Evolutionary conservation across 768 basidiomycete genomes (phyloP), one percentile per base, ranked within the genome.

Genomic region (Phanerodontia chrysosporium): DNA sequence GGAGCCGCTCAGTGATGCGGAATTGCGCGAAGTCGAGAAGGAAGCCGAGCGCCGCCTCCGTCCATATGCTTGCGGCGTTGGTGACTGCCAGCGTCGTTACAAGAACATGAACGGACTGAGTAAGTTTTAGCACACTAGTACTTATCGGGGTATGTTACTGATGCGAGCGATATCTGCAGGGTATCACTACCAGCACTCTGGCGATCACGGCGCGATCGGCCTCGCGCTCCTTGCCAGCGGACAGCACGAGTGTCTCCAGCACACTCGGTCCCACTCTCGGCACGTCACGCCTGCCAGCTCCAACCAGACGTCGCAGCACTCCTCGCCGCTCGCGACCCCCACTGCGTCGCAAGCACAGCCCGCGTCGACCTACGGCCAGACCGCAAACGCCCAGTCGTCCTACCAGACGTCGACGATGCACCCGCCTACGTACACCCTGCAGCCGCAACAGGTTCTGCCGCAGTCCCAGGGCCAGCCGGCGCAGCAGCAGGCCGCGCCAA

Each of bases 21-120:
- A 89, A 67, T 69, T 89, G 55, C 73, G 85, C 12, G 87, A 88
- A 64, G 84, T 90, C 7, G 87, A 93, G 69, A 80, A 84, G 51
- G 93, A 96, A 73, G 93, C 92, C 0, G 93, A 95, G 75, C 80
- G 86, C 58, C 76, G 89, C 12, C 74, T 91, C 54, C 76, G 91
- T 39, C 95, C 95, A 2, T 98, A 90, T 69, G 90, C 91, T 0
- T 98, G 95, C 65, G 88, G 91, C 6, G 89, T 95, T 5, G 90
- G 90, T 21, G 89, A 91, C 64, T 92, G 90, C 66, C 80, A 83
- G 70, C 82, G 95, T 68, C 74, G 95, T 68, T 98, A 98, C 77
- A 95, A 98, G 82, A 98, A 99, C 70, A 96, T 98, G 95, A 98
- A 98, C 72, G 96, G 96, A 0, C 76, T 98, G 62, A 75, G 91